A percentile compares a stretch with the other conserved stretches of the same genome.
Evolutionary conservation across 2,329 filamentous ascomycete species (phyloP).

Genomic region (Trichoderma polysporum): DNA sequence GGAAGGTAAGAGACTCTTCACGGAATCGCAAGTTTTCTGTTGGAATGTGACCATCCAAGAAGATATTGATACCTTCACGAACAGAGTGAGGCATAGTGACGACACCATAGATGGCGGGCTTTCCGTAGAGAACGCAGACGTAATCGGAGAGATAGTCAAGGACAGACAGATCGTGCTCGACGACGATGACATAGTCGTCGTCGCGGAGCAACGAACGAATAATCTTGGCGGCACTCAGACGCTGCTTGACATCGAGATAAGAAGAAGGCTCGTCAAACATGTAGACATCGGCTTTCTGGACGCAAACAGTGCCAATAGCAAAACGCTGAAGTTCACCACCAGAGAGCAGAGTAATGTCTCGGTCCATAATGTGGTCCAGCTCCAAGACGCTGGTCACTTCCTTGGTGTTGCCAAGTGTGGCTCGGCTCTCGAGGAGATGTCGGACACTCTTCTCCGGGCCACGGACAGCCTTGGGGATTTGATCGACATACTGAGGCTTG

Average conservation of each 20-base stretch:
- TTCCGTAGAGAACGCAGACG: slow-evolving; percentile 94
- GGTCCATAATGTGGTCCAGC: slow-evolving; percentile 83
- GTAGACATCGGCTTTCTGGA: slow-evolving; percentile 96
- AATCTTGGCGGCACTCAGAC: slow-evolving; percentile 85
- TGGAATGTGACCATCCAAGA: slow-evolving; percentile 95
- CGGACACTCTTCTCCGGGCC: slow-evolving; percentile 77
- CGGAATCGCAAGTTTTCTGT: slow-evolving; percentile 98
- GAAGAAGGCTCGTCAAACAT: slow-evolving; percentile 99
- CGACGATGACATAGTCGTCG: slow-evolving; percentile 95
- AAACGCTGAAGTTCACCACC: slow-evolving; percentile 98
- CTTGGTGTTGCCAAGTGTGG: slow-evolving; percentile 75
- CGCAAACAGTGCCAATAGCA: slow-evolving; percentile 91
- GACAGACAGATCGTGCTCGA: slow-evolving; percentile 98
- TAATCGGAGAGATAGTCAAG: slow-evolving; percentile 98
- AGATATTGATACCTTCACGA: slow-evolving; percentile 98
- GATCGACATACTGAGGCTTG: slow-evolving; percentile 99
- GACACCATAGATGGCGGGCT: slow-evolving; percentile 94
- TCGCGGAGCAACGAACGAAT: slow-evolving; percentile 87
- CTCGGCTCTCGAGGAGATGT: slow-evolving; percentile 72
- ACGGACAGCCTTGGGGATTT: slow-evolving; percentile 91
- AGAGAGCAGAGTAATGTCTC: slow-evolving; percentile 85
- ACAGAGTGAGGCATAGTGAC: slow-evolving; percentile 95
- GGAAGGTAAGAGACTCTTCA: slow-evolving; percentile 94
- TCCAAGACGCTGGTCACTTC: slow-evolving; percentile 83
- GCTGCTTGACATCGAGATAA: slow-evolving; percentile 98